Base-by-base conservation (phyloP, 2,329 filamentous ascomycete genomes). In the Xylaria multiplex region DNA sequence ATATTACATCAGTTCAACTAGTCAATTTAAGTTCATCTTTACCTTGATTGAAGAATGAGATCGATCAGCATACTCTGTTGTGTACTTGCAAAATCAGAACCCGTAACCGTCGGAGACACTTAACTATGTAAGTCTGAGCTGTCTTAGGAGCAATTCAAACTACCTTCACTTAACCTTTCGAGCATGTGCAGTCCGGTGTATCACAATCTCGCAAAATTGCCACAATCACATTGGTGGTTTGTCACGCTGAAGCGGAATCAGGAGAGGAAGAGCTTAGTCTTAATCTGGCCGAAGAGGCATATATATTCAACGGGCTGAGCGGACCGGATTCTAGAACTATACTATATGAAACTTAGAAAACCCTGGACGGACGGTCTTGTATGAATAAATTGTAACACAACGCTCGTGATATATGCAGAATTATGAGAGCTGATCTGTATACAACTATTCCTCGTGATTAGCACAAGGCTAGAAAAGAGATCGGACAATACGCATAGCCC, bases 401-500 rank as follows among this genome's bases (percentile, higher is more conserved):
- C 24, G 37, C 37, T 55, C 35, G 49, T 45, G 37, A 27, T 66
- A 45, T 57, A 60, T 63, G 49, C 63, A 62, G 19, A 52, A 59
- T 40, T 54, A 42, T 52, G 42, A 54, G 19, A n/a, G 42, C 9
- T 52, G 45, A 14, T 46, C 37, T 52, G 52, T 52, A 52, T 40
- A 62, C 49, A 66, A 58, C 16, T 30, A 6, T 35, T n/a, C 48
- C n/a, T 9, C 30, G 24, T 40, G 49, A 40, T 49, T 22, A 53
- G 2, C 14, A 16, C 13, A 5, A 6, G 46, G 11, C 43, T 66
- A 71, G 65, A 71, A 71, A 14, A 70, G 32, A 35, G 53, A 4
- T n/a, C 67, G 65, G 13, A 64, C 27, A 45, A 69, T 59, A 27
- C 69, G 69, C 60, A 65, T 65, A 14, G 19, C 43, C 65, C 53